These are phyloP conservation scores for Berberis thunbergii DNA, from an alignment of 164 flowering plant species.

Conservation along the genomic window DNA sequence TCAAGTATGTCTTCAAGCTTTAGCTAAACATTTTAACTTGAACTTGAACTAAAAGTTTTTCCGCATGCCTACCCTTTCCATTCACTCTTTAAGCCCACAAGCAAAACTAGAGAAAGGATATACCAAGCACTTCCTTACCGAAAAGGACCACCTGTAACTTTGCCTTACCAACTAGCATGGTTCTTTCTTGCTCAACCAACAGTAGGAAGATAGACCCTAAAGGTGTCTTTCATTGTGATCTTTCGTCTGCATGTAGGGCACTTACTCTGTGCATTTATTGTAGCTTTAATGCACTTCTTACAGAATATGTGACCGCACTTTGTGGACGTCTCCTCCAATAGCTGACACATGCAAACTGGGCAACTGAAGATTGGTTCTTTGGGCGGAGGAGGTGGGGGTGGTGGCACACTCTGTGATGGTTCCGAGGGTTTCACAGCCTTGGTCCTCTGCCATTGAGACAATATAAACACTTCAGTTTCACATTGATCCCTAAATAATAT, in stretches of 20 bases:
- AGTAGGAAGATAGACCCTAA: slow-evolving; percentile 78
- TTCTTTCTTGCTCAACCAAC: slow-evolving; percentile 19
- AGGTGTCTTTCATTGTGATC: slow-evolving; percentile 40
- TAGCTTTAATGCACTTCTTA: slow-evolving; percentile 64
- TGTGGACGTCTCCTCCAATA: slow-evolving; percentile 68
- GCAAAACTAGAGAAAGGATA: no score
- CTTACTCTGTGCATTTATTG: slow-evolving; percentile 48
- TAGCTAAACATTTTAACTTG: no score
- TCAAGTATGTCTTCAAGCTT: no score
- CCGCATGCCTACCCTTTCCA: no score
- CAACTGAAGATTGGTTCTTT: slow-evolving; percentile 65
- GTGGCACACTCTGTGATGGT: neutral
- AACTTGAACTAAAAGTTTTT: no score
- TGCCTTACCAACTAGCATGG: no score
- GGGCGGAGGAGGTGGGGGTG: slow-evolving; percentile 18
- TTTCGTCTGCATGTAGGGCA: slow-evolving; percentile 83
- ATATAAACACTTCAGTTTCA: no score
- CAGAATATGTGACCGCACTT: slow-evolving; percentile 97
- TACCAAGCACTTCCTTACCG: no score
- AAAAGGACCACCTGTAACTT: no score
- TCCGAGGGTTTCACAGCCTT: slow-evolving; percentile 5
- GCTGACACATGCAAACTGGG: slow-evolving; percentile 70
- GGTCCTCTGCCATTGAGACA: slow-evolving; percentile 23
- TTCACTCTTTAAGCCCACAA: no score
- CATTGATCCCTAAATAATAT: no score